These are phyloP conservation scores for Phytophthora macrochlamydospora DNA, from an alignment of 352 stramenopile species.

Conservation along the genomic window DNA sequence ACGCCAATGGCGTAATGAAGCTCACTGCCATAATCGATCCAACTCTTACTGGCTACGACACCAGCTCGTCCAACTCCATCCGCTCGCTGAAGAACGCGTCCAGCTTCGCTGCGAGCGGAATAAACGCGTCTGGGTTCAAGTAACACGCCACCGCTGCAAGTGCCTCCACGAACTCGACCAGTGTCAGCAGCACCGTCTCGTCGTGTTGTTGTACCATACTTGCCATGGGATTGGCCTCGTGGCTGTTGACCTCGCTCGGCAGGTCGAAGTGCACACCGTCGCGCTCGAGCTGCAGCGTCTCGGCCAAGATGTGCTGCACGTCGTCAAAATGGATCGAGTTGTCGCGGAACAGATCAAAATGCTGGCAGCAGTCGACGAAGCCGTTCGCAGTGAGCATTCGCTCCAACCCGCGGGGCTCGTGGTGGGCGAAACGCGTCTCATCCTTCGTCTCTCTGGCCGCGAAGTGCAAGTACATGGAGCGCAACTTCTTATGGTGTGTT, in stretches of 20 bases:
- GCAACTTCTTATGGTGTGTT: conserved; percentile 53
- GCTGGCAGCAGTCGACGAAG: conserved; percentile 47
- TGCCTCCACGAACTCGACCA: conserved; percentile 64
- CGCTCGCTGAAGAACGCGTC: conserved; percentile 61
- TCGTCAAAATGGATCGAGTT: conserved; percentile 68
- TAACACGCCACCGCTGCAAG: conserved; percentile 66
- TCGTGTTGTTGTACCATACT: conserved; percentile 4
- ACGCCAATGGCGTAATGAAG: no score
- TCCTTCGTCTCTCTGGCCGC: conserved; percentile 17
- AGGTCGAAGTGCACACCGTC: conserved; percentile 53
- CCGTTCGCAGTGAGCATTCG: conserved; percentile 59
- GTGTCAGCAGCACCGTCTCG: conserved; percentile 52
- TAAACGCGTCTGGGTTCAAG: conserved; percentile 61
- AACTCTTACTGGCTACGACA: no score
- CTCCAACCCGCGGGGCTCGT: conserved; percentile 16
- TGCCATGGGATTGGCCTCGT: no score
- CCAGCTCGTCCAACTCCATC: no score
- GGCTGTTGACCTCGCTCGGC: not conserved
- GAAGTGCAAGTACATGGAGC: conserved; percentile 52
- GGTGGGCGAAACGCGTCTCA: not conserved
- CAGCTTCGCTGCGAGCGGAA: conserved; percentile 59
- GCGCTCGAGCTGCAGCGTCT: conserved; percentile 67
- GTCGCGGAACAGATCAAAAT: conserved; percentile 63
- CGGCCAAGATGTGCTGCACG: conserved; percentile 60
- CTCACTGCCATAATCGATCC: no score